Percentiles rank a stretch among this genome's conserved stretches.
phyloP scores from a whole-genome alignment of 129 eudicot species.

The Ambrosia artemisiifolia region DNA sequence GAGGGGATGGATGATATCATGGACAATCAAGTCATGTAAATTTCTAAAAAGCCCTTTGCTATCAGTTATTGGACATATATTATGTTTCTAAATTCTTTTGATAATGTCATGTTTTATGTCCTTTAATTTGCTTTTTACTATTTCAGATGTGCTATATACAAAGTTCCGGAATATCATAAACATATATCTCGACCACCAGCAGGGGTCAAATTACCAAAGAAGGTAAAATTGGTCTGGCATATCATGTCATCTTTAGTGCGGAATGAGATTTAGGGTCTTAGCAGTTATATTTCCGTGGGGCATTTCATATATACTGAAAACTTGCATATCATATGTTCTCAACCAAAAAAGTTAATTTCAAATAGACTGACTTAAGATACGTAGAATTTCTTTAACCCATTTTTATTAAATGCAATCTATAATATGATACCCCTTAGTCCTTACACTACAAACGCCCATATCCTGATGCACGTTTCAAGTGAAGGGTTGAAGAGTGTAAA shows the following conservation, averaged over 20 bases:
- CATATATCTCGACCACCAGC: slow-evolving; percentile 69
- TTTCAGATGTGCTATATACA: slow-evolving; percentile 87
- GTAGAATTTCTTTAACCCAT: not conserved
- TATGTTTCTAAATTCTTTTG: not conserved
- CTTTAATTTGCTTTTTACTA: not conserved
- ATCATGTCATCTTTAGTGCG: not conserved
- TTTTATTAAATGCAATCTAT: not conserved
- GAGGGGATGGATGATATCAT: slow-evolving; percentile 80
- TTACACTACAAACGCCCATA: not conserved
- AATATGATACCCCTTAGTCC: not conserved
- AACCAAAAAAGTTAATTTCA: not conserved
- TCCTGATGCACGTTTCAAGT: not conserved
- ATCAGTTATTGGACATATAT: not conserved
- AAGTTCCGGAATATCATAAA: slow-evolving; percentile 70
- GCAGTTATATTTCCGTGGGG: not conserved
- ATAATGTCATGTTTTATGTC: not conserved
- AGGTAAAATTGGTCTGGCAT: slow-evolving; percentile 38
- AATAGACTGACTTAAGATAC: not conserved
- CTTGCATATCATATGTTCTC: not conserved
- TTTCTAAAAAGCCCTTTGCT: slow-evolving; percentile 1
- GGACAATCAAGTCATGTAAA: slow-evolving; percentile 94
- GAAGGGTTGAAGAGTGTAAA: not conserved
- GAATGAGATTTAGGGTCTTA: too few relatives aligned
- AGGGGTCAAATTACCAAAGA: slow-evolving; percentile 74
- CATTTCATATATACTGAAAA: not conserved